Evolutionary conservation across 148 eudicot genomes (phyloP).

Genomic region (Linanthus parryae): DNA sequence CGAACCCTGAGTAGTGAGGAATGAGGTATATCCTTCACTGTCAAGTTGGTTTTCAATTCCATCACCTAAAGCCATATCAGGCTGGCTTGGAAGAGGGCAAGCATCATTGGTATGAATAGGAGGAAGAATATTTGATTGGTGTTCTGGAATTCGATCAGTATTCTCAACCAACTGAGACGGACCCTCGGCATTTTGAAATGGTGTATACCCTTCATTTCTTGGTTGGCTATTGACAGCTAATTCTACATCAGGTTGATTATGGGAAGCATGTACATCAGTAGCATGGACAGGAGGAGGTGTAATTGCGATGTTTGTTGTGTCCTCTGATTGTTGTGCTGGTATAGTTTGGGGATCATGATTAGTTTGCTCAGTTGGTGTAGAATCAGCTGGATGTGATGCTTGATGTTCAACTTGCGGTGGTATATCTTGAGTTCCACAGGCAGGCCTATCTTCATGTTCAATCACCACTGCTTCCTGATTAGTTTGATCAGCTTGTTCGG

Average conservation of each 20-base stretch:
- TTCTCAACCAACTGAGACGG: no score
- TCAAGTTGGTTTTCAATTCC: no score
- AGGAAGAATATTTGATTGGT: no score
- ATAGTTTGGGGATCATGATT: not conserved
- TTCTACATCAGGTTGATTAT: not conserved
- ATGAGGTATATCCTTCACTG: no score
- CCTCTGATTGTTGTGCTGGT: not conserved
- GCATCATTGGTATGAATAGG: no score
- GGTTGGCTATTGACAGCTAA: not conserved
- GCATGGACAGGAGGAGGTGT: constrained; percentile 5
- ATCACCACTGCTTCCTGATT: constrained; percentile 1
- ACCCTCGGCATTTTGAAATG: no score
- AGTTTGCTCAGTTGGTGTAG: not conserved
- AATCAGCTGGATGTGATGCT: constrained; percentile 11
- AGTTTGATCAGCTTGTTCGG: not conserved
- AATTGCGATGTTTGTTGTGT: not conserved
- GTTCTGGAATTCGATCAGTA: no score
- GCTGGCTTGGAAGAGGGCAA: no score
- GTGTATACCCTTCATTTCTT: no score
- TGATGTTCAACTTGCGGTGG: constrained; percentile 11
- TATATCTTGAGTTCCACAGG: constrained; percentile 2
- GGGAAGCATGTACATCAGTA: constrained; percentile 7
- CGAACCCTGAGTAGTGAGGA: no score
- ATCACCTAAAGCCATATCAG: no score
- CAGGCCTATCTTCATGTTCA: constrained; percentile 12